Evolutionary conservation across 257 asterid genomes (phyloP).

Genomic region (Plantago major): DNA sequence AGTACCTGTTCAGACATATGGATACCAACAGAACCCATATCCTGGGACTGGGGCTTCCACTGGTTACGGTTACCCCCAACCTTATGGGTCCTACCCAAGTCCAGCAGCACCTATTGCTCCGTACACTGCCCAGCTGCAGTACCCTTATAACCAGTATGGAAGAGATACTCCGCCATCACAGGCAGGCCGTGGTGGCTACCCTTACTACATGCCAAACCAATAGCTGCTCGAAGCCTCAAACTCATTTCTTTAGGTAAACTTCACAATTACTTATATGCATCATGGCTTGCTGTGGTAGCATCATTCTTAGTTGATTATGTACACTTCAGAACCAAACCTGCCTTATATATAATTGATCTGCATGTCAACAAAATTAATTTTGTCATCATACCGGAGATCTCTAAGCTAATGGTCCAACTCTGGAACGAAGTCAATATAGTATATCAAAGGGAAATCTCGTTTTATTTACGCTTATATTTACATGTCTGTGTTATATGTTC

Average conservation of each 20-base stretch:
- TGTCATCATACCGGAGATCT: too few relatives aligned
- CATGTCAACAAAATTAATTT: too few relatives aligned
- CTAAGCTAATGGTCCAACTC: too few relatives aligned
- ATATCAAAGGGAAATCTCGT: too few relatives aligned
- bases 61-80: conserved; percentile 57
- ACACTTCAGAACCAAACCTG: too few relatives aligned
- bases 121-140: conserved; percentile 42
- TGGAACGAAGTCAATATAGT: too few relatives aligned
- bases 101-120: conserved; percentile 39
- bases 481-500: too few relatives aligned
- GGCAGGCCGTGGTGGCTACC: conserved; percentile 48
- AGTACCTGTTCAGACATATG: conserved; percentile 38
- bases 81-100: conserved; percentile 32
- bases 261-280: too few relatives aligned
- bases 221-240: conserved; percentile 14
- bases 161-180: conserved; percentile 40
- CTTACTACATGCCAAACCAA: conserved; percentile 68
- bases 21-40: conserved; percentile 38
- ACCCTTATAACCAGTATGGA: conserved; percentile 54
- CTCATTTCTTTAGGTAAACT: not conserved
- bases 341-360: too few relatives aligned
- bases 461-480: too few relatives aligned
- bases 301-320: too few relatives aligned
- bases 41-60: conserved; percentile 33
- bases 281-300: too few relatives aligned